These are phyloP conservation scores for Trypanosoma avium DNA, from an alignment of 208 protist species.

Conservation along the genomic window DNA sequence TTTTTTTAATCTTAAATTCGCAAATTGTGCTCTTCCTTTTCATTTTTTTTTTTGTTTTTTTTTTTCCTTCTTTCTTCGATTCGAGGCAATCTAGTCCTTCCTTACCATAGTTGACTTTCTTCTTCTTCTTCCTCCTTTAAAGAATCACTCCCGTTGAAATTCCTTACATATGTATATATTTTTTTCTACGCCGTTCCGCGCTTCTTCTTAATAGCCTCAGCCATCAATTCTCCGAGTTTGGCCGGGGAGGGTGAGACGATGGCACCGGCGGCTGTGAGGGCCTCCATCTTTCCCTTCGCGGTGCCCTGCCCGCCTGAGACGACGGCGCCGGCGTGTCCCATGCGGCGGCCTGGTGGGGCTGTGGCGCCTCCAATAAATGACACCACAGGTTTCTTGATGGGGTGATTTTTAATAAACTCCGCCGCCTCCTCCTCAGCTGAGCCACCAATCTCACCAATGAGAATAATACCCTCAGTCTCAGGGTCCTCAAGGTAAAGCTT, in stretches of 20 bases:
- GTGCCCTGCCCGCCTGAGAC: constrained; percentile 95
- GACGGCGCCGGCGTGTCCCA: constrained; percentile 99
- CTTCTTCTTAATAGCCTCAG: constrained; percentile 69
- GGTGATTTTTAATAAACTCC: constrained; percentile 95
- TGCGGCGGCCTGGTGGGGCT: constrained; percentile 96
- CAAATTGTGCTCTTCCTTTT: too few relatives aligned
- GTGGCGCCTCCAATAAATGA: constrained; percentile 98
- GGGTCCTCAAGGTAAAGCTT: constrained; percentile 97
- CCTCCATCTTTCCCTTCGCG: constrained; percentile 96
- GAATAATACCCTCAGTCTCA: constrained; percentile 97
- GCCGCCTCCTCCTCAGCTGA: constrained; percentile 98
- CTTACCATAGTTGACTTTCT: too few relatives aligned
- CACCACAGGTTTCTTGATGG: constrained; percentile 96
- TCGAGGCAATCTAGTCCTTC: too few relatives aligned
- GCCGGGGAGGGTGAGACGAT: constrained; percentile 93
- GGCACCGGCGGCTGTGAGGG: constrained; percentile 90
- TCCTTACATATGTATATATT: too few relatives aligned
- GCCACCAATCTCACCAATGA: constrained; percentile 99
- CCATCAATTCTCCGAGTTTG: constrained; percentile 93
- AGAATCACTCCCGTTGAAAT: too few relatives aligned
- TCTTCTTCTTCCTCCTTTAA: too few relatives aligned
- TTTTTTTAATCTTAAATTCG: too few relatives aligned
- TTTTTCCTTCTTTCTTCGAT: too few relatives aligned
- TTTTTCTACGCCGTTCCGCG: not conserved
- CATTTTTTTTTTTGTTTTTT: too few relatives aligned